Conservation (phyloP, 495 filamentous ascomycete species). For the Neurospora sp. region DNA sequence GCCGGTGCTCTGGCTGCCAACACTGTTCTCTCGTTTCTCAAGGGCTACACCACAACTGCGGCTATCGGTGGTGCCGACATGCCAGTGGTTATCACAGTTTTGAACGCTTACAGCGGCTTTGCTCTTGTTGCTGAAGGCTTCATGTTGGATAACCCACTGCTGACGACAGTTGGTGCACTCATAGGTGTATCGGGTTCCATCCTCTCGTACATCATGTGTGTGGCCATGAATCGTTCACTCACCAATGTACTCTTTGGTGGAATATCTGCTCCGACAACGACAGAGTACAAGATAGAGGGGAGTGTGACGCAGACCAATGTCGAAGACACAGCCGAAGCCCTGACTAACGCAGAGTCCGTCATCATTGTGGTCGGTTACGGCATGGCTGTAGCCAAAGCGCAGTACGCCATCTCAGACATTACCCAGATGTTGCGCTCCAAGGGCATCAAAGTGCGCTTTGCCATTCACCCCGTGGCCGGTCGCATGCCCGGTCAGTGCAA, state of each 20-base stretch:
- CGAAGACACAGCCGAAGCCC: constrained; percentile 63
- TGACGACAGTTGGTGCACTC: constrained; percentile 68
- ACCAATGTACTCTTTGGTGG: constrained; percentile 77
- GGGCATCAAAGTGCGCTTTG: constrained; percentile 71
- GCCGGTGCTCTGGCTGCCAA: constrained; percentile 63
- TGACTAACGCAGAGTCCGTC: constrained; percentile 61
- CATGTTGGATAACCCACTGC: constrained; percentile 74
- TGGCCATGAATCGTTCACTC: constrained; percentile 74
- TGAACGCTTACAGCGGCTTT: constrained; percentile 80
- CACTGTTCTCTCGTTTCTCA: constrained; percentile 64
- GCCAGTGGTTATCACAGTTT: constrained; percentile 77
- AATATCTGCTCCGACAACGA: constrained; percentile 48
- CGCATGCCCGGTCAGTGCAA: constrained; percentile 85
- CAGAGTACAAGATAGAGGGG: constrained; percentile 64
- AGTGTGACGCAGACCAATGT: constrained; percentile 59
- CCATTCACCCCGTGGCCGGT: constrained; percentile 74
- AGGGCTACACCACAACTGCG: constrained; percentile 72
- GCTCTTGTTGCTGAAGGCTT: constrained; percentile 74
- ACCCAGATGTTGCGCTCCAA: constrained; percentile 56
- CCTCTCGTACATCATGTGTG: constrained; percentile 71
- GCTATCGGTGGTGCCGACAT: constrained; percentile 81
- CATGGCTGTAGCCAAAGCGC: constrained; percentile 81
- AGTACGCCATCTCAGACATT: constrained; percentile 75
- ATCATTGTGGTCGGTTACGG: constrained; percentile 81
- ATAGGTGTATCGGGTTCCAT: constrained; percentile 78